Base-by-base conservation (phyloP, 164 flowering plant species). In the Paratinospora sagittata region DNA sequence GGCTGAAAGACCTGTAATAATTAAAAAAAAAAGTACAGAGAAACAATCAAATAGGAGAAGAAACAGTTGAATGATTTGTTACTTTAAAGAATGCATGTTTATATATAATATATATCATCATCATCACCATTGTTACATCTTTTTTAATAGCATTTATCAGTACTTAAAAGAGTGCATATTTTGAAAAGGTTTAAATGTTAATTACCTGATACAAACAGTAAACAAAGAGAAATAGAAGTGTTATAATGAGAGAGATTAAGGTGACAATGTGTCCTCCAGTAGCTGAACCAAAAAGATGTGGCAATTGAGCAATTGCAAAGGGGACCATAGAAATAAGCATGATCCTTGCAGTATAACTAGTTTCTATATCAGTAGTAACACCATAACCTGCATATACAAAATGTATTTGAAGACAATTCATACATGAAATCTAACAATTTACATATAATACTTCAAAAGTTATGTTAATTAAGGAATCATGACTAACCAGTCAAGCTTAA, bases 141-240 rank as follows among this genome's bases (percentile, higher is more conserved):
- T n/a, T n/a, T n/a, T n/a, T n/a, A n/a, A n/a, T n/a, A n/a, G n/a
- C n/a, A n/a, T n/a, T n/a, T n/a, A n/a, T n/a, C n/a, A n/a, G n/a
- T n/a, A n/a, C n/a, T n/a, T n/a, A n/a, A n/a, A n/a, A n/a, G n/a
- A n/a, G n/a, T n/a, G n/a, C n/a, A n/a, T n/a, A n/a, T n/a, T n/a
- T n/a, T n/a, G n/a, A n/a, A n/a, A n/a, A n/a, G n/a, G n/a, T n/a
- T n/a, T n/a, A n/a, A n/a, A n/a, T n/a, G 1, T 52, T 52, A 52
- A 19, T 81, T 71, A 95, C 97, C 97, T 95, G 98, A 85, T 91
- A 95, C 49, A 88, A 68, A 73, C 96, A 89, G 74, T 89, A 90
- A 23, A 87, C 24, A 23, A 92, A 63, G 65, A 92, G 75, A 65
- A 95, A 72, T 0, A 67, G 16, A 43, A 87, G 27, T 9, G 97